Evolutionary conservation across 139 green algal genomes (phyloP), one percentile per base, ranked within the genome.

Genomic region (Microglena sp.): DNA sequence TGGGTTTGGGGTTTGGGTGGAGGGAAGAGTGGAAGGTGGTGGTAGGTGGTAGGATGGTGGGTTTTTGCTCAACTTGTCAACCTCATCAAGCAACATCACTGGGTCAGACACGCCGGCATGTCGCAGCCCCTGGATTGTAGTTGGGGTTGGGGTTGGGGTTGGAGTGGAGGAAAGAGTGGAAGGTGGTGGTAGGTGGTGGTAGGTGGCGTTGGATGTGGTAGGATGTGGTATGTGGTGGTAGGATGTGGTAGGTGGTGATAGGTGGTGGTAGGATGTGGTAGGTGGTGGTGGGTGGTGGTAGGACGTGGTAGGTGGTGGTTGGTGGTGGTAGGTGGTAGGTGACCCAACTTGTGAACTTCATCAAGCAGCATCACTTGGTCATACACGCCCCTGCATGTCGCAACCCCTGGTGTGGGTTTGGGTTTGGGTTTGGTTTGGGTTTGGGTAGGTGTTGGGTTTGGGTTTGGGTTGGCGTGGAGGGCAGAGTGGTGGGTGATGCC

Each of bases 341-440:
- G 33, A 15, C 80, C 77, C 58, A 86, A 64, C 82, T 98, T 98
- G 81, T 98, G 92, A 18, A 98, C 86, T 71, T 98, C 92, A 68
- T 98, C 92, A 33, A 98, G 90, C 21, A 98, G 81, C 45, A 98
- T 82, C 36, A 98, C 77, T 28, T 90, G 91, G 75, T 98, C 96
- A 50, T 22, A 63, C 40, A 84, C 77, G 11, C 75, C 71, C n/a
- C n/a, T 3, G 66, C 75, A 43, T 74, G 75, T 35, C 74, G 57
- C 18, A 88, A 27, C 6, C 67, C 78, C 68, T 78, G 60, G 5
- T 33, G 60, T 54, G 50, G 15, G 15, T 18, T 22, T 18, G 50
- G 50, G 43, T 18, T 18, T 18, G 21, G 18, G 43, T 53, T 11
- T n/a, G 11, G 40, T 11, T 50, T 11, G 40, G 40, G 40, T 11